Evolutionary conservation across 1,284 basidiomycete species (phyloP), one percentile per base, ranked within the genome.

Genomic region (Xerocomus nothofagi): DNA sequence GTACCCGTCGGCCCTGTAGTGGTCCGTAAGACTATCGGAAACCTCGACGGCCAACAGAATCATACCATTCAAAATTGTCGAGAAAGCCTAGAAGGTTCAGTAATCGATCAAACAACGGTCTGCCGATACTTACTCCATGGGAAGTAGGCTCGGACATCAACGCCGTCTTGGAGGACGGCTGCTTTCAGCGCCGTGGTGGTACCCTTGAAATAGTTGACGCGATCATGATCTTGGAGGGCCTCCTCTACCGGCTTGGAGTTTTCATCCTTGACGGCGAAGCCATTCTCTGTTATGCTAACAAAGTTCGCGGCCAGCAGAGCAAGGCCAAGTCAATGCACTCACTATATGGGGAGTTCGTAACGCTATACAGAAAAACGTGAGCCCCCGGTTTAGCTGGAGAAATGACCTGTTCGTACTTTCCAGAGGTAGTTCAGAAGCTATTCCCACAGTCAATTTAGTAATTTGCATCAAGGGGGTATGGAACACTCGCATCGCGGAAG

Each of bases 51-150:
- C 56, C 23, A 6, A n/a, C n/a, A n/a, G n/a, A n/a, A 23, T 32
- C 30, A 24, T 50, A 71, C 80, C 88, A 88, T 67, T 91, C 87
- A 53, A 89, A 88, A 68, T 88, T 88, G 63, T 88, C 86, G 48
- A 86, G 61, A 46, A 85, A 69, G 67, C 80, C 80, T 82, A 48
- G 45, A 3, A 46, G 27, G 18, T 37, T 23, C 47, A 51, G 60
- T 57, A 11, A 65, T 38, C 39, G 48, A 24, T 18, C 21, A 30
- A 43, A 51, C 44, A 14, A 17, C 39, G 37, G 21, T n/a, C n/a
- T n/a, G 1, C 21, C 21, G 26, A 51, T 31, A 65, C 73, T 51
- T 50, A 80, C 80, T 85, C 84, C 84, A 88, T 14, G 82, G 81
- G 70, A 89, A 86, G 68, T 89, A 91, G 1, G 80, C 78, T 36